Evolutionary conservation across 2,329 filamentous ascomycete genomes (phyloP), one percentile per base, ranked within the genome.

Genomic region (Xylariaceae sp.): DNA sequence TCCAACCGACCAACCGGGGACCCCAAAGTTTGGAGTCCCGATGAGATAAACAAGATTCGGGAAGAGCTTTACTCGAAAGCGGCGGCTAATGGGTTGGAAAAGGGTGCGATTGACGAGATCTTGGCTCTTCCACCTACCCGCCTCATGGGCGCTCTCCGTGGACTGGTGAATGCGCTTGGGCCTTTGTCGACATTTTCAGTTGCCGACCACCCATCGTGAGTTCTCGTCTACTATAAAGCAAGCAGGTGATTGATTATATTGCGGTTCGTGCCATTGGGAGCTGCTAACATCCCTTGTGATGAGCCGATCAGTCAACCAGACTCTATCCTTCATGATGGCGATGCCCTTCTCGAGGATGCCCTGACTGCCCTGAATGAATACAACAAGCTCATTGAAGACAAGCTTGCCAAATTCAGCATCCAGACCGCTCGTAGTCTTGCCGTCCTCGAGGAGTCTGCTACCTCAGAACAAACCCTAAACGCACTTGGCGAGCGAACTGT

Each of bases 301-400:
- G 34, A 47, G 7, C 4, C 19, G 5, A 3, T 26, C 37, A 39
- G 12, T 35, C 45, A 12, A 8, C 41, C 43, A 37, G 49, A 50
- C 26, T 32, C 49, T 37, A 45, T 57, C 34, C 7, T 50, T 27
- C 32, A 55, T 42, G 54, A 57, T 46, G 54, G 50, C 2, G 42
- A 3, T 29, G 52, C 43, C 35, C 35, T 50, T n/a, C 11, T 58
- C 12, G 47, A 53, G 46, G 46, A 50, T n/a, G 46, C 53, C 19
- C 8, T 54, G 9, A 6, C 12, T 11, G 45, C 46, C 8, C 31
- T 60, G 29, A 39, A n/a, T 6, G 34, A 34, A 27, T 59, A 60
- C 37, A 60, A 60, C 49, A 46, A 44, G n/a, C 45, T 60, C n/a
- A 54, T 60, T 5, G 52, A 57, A 27, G 56, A 57, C 27, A 60